Percentiles rank a stretch among this genome's conserved stretches.
phyloP scores from a whole-genome alignment of 164 flowering plant genomes.

The Dillenia turbinata region DNA sequence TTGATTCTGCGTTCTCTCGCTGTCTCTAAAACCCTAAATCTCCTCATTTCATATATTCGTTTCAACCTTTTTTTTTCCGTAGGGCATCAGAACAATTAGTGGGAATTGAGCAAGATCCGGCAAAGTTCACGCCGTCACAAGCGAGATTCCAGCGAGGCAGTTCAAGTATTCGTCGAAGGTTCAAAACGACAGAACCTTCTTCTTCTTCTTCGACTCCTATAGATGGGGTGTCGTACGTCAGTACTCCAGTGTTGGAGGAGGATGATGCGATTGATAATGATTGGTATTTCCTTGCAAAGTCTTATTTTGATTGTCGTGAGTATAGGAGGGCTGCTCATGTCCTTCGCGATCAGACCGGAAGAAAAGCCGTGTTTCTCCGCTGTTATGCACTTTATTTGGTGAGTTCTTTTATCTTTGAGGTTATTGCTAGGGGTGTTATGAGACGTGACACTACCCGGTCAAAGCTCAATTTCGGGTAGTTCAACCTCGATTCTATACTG shows the following conservation, averaged over 20 bases:
- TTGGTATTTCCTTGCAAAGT: slow-evolving; percentile 72
- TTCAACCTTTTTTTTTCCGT: slow-evolving; percentile 3
- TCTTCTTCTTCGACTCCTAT: slow-evolving; percentile 44
- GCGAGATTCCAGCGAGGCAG: slow-evolving; percentile 82
- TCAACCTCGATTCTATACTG: no score
- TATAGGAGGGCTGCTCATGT: slow-evolving; percentile 85
- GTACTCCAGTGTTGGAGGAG: slow-evolving; percentile 65
- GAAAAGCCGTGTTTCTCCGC: slow-evolving; percentile 83
- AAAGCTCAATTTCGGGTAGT: no score
- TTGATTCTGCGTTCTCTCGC: background rate
- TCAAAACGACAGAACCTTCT: slow-evolving; percentile 37
- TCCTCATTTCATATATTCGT: background rate
- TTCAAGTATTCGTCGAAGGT: slow-evolving; percentile 73
- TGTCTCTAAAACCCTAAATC: background rate
- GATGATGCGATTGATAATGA: slow-evolving; percentile 67
- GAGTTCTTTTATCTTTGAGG: slow-evolving; percentile 4
- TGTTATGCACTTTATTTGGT: slow-evolving; percentile 93
- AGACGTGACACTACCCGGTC: no score
- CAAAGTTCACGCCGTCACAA: slow-evolving; percentile 74
- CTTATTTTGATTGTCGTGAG: slow-evolving; percentile 88
- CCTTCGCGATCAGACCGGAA: slow-evolving; percentile 75
- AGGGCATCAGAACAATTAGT: slow-evolving; percentile 97
- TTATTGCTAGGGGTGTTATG: no score
- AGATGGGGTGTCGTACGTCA: slow-evolving; percentile 55
- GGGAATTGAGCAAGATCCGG: slow-evolving; percentile 90